A percentile compares a stretch with the other conserved stretches of the same genome.
Conservation (phyloP, 768 basidiomycete species). For the Clavaria fumosa region DNA sequence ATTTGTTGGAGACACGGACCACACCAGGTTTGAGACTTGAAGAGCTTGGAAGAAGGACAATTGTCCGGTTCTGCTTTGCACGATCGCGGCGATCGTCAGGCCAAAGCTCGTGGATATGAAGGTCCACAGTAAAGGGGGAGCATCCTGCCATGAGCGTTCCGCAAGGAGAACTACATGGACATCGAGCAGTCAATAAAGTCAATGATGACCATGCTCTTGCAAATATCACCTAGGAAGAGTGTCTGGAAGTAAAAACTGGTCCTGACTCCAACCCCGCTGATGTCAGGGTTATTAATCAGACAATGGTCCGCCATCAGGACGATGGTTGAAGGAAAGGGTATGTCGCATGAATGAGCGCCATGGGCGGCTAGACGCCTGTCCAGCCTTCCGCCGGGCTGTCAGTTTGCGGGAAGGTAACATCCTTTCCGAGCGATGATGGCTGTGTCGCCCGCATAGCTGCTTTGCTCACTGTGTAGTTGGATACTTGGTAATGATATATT, state of each 20-base stretch:
- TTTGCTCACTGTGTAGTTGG: too few relatives aligned
- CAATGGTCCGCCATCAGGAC: too few relatives aligned
- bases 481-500: too few relatives aligned
- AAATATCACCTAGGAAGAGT: constrained; percentile 13
- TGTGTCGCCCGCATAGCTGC: too few relatives aligned
- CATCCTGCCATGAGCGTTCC: constrained; percentile 26
- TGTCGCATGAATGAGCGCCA: too few relatives aligned
- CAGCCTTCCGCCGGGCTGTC: too few relatives aligned
- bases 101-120: constrained; percentile 27
- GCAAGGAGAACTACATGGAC: constrained; percentile 22
- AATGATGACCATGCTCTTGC: neutral
- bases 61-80: constrained; percentile 15
- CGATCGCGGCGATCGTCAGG: constrained; percentile 23
- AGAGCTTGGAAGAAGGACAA: constrained; percentile 26
- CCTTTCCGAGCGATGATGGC: too few relatives aligned
- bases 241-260: constrained; percentile 19
- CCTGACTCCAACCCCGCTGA: constrained; percentile 24
- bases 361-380: too few relatives aligned
- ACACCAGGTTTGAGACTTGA: constrained; percentile 27
- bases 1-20: constrained; percentile 12
- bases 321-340: too few relatives aligned
- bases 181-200: constrained; percentile 1
- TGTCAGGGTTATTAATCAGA: constrained; percentile 17
- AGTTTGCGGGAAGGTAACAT: too few relatives aligned
- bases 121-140: constrained; percentile 27